phyloP scores from a whole-genome alignment of 208 protist genomes.

The Trypanosoma platydactyli region DNA sequence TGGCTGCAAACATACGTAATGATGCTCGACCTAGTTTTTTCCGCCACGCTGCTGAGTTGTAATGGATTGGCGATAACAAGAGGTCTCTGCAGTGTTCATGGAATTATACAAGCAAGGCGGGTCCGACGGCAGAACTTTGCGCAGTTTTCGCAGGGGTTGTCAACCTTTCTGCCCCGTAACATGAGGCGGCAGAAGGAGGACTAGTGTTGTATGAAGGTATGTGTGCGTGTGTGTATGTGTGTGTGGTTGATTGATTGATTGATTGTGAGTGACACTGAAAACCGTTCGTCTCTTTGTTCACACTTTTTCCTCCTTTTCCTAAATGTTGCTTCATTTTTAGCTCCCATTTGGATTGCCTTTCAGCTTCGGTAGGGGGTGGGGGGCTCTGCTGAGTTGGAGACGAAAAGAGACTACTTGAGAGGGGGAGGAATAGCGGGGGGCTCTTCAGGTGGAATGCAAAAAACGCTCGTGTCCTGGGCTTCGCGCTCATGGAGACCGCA shows the following conservation, averaged over 20 bases:
- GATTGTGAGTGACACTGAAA: too few relatives aligned
- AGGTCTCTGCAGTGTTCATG: constrained; percentile 36
- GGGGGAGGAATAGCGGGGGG: neutral
- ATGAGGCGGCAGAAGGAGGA: constrained; percentile 4
- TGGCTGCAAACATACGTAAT: constrained; percentile 86
- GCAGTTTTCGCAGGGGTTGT: neutral
- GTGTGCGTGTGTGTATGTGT: constrained; percentile 1
- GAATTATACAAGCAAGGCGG: constrained; percentile 4
- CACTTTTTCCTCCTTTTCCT: neutral
- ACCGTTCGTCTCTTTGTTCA: neutral
- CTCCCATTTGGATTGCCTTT: neutral
- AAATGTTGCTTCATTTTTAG: neutral
- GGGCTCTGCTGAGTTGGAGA: neutral
- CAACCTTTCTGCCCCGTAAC: constrained; percentile 3
- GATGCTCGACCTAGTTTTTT: constrained; percentile 71
- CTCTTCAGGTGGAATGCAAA: constrained; percentile 3
- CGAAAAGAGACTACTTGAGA: neutral
- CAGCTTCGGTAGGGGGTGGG: neutral
- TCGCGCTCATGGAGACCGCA: constrained; percentile 57
- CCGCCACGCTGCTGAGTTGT: constrained; percentile 48
- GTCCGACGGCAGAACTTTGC: constrained; percentile 12
- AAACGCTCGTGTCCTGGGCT: constrained; percentile 7
- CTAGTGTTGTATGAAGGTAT: neutral
- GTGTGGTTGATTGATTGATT: neutral
- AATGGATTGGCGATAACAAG: constrained; percentile 46